Evolutionary conservation across 352 stramenopile genomes (phyloP), one percentile per base, ranked within the genome.

Genomic region (Phytopythium chamaehyphon): DNA sequence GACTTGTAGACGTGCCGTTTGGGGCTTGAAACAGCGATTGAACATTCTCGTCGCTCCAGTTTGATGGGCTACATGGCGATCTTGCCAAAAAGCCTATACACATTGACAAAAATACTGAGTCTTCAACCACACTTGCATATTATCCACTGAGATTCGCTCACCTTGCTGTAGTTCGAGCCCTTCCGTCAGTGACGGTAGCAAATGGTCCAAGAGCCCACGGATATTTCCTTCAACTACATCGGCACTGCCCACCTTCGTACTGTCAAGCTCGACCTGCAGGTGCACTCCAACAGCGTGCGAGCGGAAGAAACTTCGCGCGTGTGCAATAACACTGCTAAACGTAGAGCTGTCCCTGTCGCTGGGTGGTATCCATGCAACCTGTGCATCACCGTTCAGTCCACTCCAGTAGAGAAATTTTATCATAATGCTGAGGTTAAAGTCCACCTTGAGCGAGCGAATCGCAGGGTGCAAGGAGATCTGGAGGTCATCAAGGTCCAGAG

Each of bases 191-290:
- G 51, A 57, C 1, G 70, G 57, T 6, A 84, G 42, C 2, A 42
- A 22, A 21, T 54, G 57, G 5, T 55, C 42, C 39, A 80, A 45
- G 1, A 80, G 11, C 6, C 12, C 24, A 33, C 55, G 57, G 26
- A 83, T 46, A 51, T 66, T 81, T 11, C 28, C 26, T 46, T 85
- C 73, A 40, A 82, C 61, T 2, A 49, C n/a, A n/a, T n/a, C n/a
- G n/a, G n/a, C n/a, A n/a, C n/a, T n/a, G n/a, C n/a, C n/a, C n/a
- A n/a, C n/a, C n/a, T n/a, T n/a, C n/a, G n/a, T n/a, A 42, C n/a
- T 42, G 14, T 21, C 15, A 22, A 79, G 24, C 16, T 63, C 62
- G 2, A 61, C 54, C 40, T 73, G 47, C n/a, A 78, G 23, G 59
- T 79, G 68, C 44, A 85, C 51, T 14, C 73, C 73, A 14, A 71